Percentiles rank a stretch among this genome's conserved stretches.
These are phyloP conservation scores for Neophaeococcomyces aloes DNA, from an alignment of 2,329 filamentous ascomycete genomes.

Conservation along the genomic window DNA sequence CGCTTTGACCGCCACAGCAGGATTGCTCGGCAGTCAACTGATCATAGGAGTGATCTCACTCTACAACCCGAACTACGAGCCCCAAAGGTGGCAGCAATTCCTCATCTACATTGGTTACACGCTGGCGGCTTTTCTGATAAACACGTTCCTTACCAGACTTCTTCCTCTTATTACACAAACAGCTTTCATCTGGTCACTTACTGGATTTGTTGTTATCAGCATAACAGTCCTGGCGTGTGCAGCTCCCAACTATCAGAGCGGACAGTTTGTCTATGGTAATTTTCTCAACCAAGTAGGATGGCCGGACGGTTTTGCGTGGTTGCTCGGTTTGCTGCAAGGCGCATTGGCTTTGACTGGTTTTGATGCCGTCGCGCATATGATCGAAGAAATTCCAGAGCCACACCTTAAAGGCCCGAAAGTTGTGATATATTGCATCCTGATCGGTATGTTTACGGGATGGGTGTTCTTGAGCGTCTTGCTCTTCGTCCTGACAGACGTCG, in stretches of 20 bases:
- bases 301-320: slow-evolving; percentile 52
- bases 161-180: slow-evolving; percentile 57
- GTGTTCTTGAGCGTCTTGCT: slow-evolving; percentile 54
- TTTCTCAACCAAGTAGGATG: slow-evolving; percentile 61
- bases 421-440: slow-evolving; percentile 55
- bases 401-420: slow-evolving; percentile 52
- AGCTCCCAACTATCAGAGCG: slow-evolving; percentile 54
- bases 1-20: slow-evolving; percentile 56
- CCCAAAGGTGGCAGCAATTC: slow-evolving; percentile 60
- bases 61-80: slow-evolving; percentile 47
- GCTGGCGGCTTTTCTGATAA: slow-evolving; percentile 50
- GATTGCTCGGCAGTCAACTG: slow-evolving; percentile 56
- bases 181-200: slow-evolving; percentile 61
- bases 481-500: slow-evolving; percentile 51
- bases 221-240: slow-evolving; percentile 59
- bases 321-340: slow-evolving; percentile 39
- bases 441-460: slow-evolving; percentile 53
- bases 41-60: slow-evolving; percentile 56
- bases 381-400: slow-evolving; percentile 38
- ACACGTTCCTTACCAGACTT: slow-evolving; percentile 52
- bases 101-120: slow-evolving; percentile 60
- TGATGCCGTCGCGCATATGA: slow-evolving; percentile 42
- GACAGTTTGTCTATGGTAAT: slow-evolving; percentile 42
- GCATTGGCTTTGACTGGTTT: slow-evolving; percentile 32
- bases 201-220: slow-evolving; percentile 58